Evolutionary conservation across 1,284 basidiomycete species (phyloP), one percentile per base, ranked within the genome.

Genomic region (Trichosporon sp.): DNA sequence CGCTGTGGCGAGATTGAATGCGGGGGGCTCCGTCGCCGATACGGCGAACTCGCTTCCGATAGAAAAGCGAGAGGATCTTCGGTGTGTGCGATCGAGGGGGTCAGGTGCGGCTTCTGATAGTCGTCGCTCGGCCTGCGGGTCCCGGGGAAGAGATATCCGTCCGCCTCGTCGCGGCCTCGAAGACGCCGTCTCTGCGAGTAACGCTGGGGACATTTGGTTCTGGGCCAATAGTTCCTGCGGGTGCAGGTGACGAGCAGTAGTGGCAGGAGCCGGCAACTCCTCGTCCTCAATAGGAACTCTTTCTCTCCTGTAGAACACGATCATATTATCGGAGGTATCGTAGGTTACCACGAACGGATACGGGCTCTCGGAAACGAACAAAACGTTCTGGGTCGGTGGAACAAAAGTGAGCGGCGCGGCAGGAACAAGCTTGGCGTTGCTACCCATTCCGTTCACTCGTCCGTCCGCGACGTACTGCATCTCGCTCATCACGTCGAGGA

Each of bases 261-360:
- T 65, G 13, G 65, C 42, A 1, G 67, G 67, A 13, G 68, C 64
- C 7, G 64, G 31, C 5, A 67, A 35, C 25, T 66, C 53, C 5
- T 74, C 71, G 2, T 63, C 63, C 15, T 56, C 51, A 7, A 67
- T 53, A 1, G 72, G 72, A 1, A 75, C 25, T 11, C 42, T 32
- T 0, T 69, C 69, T 53, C 76, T 71, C 1, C 78, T 74, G 65
- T 75, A 80, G 56, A 83, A 78, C 15, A 81, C 72, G 47, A 83
- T 64, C 34, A 78, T 75, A 18, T 71, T 67, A 12, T 72, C 68
- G 15, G 67, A 66, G 2, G 64, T 60, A 67, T 81, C 75, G 65
- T 76, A 73, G 2, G 72, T 70, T 1, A 81, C 70, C 29, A 81
- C 72, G 31, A 80, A 72, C 0, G 76, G 75, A 56, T 79, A 75